Conservation (phyloP, 1,284 basidiomycete genomes). For the Ganoderma leucocontextum region DNA sequence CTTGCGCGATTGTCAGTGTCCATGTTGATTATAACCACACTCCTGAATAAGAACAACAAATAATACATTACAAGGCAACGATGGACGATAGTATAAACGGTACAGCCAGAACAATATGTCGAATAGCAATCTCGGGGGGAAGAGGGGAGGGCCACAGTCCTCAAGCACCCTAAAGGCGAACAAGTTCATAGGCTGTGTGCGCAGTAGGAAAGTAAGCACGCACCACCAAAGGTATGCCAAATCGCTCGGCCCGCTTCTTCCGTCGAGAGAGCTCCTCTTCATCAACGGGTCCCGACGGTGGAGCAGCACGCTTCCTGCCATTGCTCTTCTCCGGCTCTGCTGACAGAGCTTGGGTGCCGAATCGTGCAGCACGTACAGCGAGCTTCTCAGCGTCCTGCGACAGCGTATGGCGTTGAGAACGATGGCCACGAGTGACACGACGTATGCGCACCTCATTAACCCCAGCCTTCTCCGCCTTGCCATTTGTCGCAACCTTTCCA, state of each 20-base stretch:
- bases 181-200: neutral
- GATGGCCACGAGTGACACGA: neutral
- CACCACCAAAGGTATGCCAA: constrained; percentile 45
- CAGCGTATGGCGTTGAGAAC: constrained; percentile 6
- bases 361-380: constrained; percentile 56
- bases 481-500: constrained; percentile 27
- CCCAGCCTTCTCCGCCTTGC: constrained; percentile 27
- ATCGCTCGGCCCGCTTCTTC: constrained; percentile 69
- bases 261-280: constrained; percentile 64
- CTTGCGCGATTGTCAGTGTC: neutral
- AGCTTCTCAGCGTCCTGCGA: constrained; percentile 58
- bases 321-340: constrained; percentile 23
- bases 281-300: constrained; percentile 53
- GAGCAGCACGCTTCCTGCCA: constrained; percentile 52
- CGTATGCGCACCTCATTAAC: constrained; percentile 38
- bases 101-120: neutral
- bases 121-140: neutral
- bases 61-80: constrained; percentile 16
- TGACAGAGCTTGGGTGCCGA: constrained; percentile 46
- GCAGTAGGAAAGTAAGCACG: constrained; percentile 4
- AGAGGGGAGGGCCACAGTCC: neutral
- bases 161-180: constrained; percentile 5
- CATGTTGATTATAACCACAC: neutral
- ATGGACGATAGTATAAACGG: constrained; percentile 12
- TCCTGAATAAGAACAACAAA: constrained; percentile 4